Evolutionary conservation across 495 filamentous ascomycete species (phyloP).

Genomic region (Talaromyces adpressus): DNA sequence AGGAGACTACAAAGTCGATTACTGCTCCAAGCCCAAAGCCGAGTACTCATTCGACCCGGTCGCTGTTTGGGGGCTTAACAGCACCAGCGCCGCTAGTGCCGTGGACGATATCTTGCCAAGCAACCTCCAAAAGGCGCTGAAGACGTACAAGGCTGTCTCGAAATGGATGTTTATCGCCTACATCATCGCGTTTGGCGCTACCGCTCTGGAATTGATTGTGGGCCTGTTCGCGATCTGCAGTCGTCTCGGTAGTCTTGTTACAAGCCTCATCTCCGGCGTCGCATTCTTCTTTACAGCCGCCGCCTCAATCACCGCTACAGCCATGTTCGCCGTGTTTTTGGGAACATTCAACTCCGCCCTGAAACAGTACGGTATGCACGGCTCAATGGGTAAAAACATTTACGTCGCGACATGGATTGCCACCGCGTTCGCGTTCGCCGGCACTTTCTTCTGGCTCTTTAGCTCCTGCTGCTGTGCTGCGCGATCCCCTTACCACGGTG

Average conservation of each 20-base stretch:
- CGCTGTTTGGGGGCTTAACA: constrained; percentile 53
- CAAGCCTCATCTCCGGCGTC: constrained; percentile 64
- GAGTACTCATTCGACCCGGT: constrained; percentile 74
- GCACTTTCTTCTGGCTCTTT: constrained; percentile 81
- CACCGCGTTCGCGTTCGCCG: constrained; percentile 64
- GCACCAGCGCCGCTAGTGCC: constrained; percentile 40
- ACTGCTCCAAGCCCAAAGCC: constrained; percentile 51
- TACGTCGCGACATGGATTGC: constrained; percentile 70
- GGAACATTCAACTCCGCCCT: constrained; percentile 53
- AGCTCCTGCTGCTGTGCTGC: constrained; percentile 84
- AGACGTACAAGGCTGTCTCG: constrained; percentile 61
- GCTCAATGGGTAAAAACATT: constrained; percentile 58
- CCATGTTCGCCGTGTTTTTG: constrained; percentile 55
- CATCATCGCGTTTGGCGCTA: constrained; percentile 61
- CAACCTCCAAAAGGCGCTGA: constrained; percentile 56
- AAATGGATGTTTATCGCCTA: constrained; percentile 79
- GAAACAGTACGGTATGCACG: constrained; percentile 58
- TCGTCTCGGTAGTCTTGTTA: constrained; percentile 65
- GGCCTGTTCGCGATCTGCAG: constrained; percentile 63
- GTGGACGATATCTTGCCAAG: constrained; percentile 50
- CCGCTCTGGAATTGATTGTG: constrained; percentile 59
- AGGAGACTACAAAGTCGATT: constrained; percentile 27
- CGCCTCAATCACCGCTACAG: constrained; percentile 48
- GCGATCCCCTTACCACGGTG: constrained; percentile 39
- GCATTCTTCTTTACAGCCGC: constrained; percentile 51